These are phyloP conservation scores for Mycena leptocephala DNA, from an alignment of 768 basidiomycete genomes.

Conservation along the genomic window DNA sequence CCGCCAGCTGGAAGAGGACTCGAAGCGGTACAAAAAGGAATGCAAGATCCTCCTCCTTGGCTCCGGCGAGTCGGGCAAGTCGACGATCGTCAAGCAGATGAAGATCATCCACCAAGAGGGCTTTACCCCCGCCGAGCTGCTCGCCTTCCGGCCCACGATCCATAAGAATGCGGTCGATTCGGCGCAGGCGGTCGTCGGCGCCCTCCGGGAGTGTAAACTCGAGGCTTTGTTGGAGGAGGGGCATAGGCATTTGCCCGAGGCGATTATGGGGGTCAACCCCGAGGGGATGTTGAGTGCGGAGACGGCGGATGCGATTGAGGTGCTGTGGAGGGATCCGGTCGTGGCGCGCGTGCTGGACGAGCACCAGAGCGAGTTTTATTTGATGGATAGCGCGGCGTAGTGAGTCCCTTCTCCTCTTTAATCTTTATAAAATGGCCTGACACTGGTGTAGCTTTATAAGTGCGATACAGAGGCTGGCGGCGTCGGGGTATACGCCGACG, in stretches of 20 bases:
- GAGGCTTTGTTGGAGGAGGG: background rate
- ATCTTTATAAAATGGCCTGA: background rate
- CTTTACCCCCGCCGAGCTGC: constrained; percentile 74
- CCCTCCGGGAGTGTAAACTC: background rate
- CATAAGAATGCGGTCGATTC: constrained; percentile 66
- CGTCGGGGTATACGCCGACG: constrained; percentile 74
- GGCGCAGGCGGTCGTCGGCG: background rate
- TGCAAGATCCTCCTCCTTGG: constrained; percentile 77
- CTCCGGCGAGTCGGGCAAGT: constrained; percentile 78
- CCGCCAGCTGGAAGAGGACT: constrained; percentile 70
- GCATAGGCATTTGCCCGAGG: background rate
- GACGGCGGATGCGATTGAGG: constrained; percentile 65
- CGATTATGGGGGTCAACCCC: background rate
- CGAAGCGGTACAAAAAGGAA: constrained; percentile 68
- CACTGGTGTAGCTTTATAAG: constrained; percentile 71
- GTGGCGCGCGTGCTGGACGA: constrained; percentile 44
- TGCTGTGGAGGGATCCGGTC: constrained; percentile 70
- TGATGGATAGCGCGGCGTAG: constrained; percentile 88
- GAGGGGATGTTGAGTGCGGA: constrained; percentile 73
- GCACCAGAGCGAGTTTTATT: constrained; percentile 75
- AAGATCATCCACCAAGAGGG: constrained; percentile 80
- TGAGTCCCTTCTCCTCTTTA: constrained; percentile 50
- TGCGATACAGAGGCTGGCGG: constrained; percentile 75
- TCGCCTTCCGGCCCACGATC: constrained; percentile 74
- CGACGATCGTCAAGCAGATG: constrained; percentile 84